Evolutionary conservation across 2,329 filamentous ascomycete genomes (phyloP), one percentile per base, ranked within the genome.

Genomic region (Pseudocercospora pini-densiflorae): DNA sequence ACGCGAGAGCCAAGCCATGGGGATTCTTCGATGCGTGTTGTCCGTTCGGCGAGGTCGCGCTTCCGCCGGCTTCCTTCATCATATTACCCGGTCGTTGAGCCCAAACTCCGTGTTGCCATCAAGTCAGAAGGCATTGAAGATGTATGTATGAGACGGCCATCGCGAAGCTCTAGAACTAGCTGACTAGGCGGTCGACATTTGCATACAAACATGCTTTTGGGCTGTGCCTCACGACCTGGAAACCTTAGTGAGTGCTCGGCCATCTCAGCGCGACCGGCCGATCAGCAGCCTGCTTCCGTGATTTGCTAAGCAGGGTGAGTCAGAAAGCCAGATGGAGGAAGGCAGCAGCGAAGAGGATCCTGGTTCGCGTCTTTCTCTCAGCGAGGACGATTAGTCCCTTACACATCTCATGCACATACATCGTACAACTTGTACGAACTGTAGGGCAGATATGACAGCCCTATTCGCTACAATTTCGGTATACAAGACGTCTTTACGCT

Each of bases 1-100:
- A 70, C 10, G 68, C 68, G 23, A 70, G 55, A 24, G 65, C 64
- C 19, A 63, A 61, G 6, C 61, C 62, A n/a, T 64, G 55, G 12
- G 60, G 27, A 6, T 55, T 55, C 27, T 19, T 55, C 7, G 51
- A n/a, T n/a, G 51, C 51, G 16, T 55, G 51, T 21, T 33, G 51
- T n/a, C 9, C 47, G 27, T 16, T 55, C 6, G 51, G 23, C 27
- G 51, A 31, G 24, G 51, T 24, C 12, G 27, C n/a, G 23, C 40
- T 43, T 16, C 16, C 40, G 40, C 23, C 24, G 51, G 27, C 16
- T 31, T 27, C 51, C 51, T 51, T 24, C 21, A 51, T 51, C 47
- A 9, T 51, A 24, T 16, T 24, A 23, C 19, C 21, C 21, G 21
- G 47, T 51, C 3, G 21, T 6, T 24, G 21, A 24, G 47, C 47